These are phyloP conservation scores for Paracamarosporium sp. DNA, from an alignment of 2,329 filamentous ascomycete genomes.

Conservation along the genomic window DNA sequence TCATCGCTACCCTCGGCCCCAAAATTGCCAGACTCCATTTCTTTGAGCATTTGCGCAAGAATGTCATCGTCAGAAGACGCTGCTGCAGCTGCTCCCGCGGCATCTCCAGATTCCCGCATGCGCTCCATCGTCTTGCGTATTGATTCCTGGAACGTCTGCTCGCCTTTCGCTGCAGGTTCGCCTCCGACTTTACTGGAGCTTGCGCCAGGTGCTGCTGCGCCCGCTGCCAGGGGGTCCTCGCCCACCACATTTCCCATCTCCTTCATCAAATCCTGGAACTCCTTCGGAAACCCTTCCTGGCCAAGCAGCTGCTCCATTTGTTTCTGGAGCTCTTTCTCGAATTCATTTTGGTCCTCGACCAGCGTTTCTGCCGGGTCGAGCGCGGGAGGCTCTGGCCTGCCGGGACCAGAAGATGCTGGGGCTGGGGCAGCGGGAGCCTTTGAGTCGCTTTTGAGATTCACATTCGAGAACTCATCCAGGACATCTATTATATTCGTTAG, in stretches of 20 bases:
- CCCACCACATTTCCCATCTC: slow-evolving; percentile 61
- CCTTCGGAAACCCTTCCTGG: slow-evolving; percentile 75
- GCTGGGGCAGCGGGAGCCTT: slow-evolving; percentile 47
- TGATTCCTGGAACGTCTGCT: slow-evolving; percentile 85
- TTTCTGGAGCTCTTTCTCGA: slow-evolving; percentile 84
- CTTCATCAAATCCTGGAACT: slow-evolving; percentile 80
- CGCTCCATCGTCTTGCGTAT: slow-evolving; percentile 95
- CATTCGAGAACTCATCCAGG: slow-evolving; percentile 85
- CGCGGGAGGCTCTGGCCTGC: slow-evolving; percentile 34
- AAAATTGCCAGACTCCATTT: slow-evolving; percentile 72
- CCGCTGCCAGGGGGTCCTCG: slow-evolving; percentile 39
- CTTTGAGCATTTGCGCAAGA: slow-evolving; percentile 89
- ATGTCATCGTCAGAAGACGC: slow-evolving; percentile 74
- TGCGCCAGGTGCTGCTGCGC: slow-evolving; percentile 36
- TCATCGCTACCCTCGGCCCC: slow-evolving; percentile 70
- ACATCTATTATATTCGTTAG: slow-evolving; percentile 67
- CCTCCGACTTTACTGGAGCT: slow-evolving; percentile 14
- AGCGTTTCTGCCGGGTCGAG: slow-evolving; percentile 35
- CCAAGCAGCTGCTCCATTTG: slow-evolving; percentile 87
- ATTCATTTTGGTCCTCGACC: slow-evolving; percentile 65
- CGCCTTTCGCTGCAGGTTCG: slow-evolving; percentile 49
- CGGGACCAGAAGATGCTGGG: slow-evolving; percentile 48
- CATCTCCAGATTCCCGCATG: slow-evolving; percentile 87
- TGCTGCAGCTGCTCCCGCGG: slow-evolving; percentile 78
- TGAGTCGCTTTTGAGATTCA: slow-evolving; percentile 58